Evolutionary conservation across 1,284 basidiomycete species (phyloP).

Genomic region (Cryptococcus depauperatus): DNA sequence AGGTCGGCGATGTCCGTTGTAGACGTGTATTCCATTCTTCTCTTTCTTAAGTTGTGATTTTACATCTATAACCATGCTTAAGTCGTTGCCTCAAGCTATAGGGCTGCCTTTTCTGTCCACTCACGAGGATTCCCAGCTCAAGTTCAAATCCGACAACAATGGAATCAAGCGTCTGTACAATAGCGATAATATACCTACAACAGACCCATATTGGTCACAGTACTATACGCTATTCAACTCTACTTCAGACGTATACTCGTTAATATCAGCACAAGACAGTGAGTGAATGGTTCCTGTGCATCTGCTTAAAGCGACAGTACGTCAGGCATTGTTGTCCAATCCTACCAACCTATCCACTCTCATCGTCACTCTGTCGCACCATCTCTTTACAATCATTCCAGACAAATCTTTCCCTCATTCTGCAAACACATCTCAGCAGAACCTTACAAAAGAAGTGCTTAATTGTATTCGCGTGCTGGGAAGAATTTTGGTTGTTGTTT

Average conservation of each 20-base stretch:
- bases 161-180: slow-evolving; percentile 68
- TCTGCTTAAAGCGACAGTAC: slow-evolving; percentile 50
- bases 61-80: slow-evolving; percentile 36
- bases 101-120: slow-evolving; percentile 43
- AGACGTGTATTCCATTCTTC: neutral
- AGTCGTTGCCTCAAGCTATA: slow-evolving; percentile 42
- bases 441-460: slow-evolving; percentile 70
- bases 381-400: slow-evolving; percentile 69
- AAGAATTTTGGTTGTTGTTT: slow-evolving; percentile 75
- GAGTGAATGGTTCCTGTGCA: slow-evolving; percentile 41
- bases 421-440: slow-evolving; percentile 39
- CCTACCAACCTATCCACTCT: slow-evolving; percentile 79
- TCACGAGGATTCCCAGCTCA: slow-evolving; percentile 77
- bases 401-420: slow-evolving; percentile 70
- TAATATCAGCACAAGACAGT: slow-evolving; percentile 79
- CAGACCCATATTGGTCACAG: slow-evolving; percentile 76
- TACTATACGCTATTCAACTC: slow-evolving; percentile 78
- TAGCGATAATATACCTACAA: slow-evolving; percentile 62
- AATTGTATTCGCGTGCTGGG: slow-evolving; percentile 81
- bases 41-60: too few relatives aligned
- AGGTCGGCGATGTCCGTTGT: neutral
- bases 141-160: slow-evolving; percentile 68
- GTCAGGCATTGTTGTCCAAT: slow-evolving; percentile 66
- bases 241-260: slow-evolving; percentile 75
- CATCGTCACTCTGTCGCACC: slow-evolving; percentile 61